phyloP scores from a whole-genome alignment of 495 filamentous ascomycete genomes.

The Tetracladium setigerum region DNA sequence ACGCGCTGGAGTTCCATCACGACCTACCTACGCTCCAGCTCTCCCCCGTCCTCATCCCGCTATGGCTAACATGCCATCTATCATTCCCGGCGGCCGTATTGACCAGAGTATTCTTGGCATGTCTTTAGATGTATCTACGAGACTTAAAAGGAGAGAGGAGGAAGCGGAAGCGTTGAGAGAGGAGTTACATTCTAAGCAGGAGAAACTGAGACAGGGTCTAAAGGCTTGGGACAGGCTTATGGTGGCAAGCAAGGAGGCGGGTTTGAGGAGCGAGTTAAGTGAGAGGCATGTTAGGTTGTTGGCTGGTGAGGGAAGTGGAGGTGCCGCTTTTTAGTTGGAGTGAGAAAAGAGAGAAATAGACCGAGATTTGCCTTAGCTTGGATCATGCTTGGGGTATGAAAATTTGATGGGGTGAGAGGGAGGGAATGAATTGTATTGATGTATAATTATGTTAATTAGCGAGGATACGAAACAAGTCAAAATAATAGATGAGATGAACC shows the following conservation, averaged over 20 bases:
- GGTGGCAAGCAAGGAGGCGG: slow-evolving; percentile 11
- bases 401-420: too few species aligned
- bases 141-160: slow-evolving; percentile 20
- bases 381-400: too few species aligned
- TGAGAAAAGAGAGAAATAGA: too few species aligned
- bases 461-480: too few species aligned
- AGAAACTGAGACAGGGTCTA: slow-evolving; percentile 15
- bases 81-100: slow-evolving; percentile 19
- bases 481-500: too few species aligned
- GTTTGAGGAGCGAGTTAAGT: slow-evolving; percentile 19
- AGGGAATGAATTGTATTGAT: too few species aligned
- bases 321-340: slow-evolving; percentile 18
- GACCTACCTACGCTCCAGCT: background rate
- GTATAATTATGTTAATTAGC: too few species aligned
- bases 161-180: slow-evolving; percentile 18
- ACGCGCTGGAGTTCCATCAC: slow-evolving; percentile 17
- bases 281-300: slow-evolving; percentile 20
- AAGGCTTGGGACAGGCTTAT: slow-evolving; percentile 19
- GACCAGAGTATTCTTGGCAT: slow-evolving; percentile 19
- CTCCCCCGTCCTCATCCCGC: slow-evolving; percentile 21
- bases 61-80: slow-evolving; percentile 20
- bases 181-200: slow-evolving; percentile 16
- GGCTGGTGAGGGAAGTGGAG: slow-evolving; percentile 23
- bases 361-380: too few species aligned
- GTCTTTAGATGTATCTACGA: slow-evolving; percentile 6